Percentiles rank a stretch among this genome's conserved stretches.
These are phyloP conservation scores for Ophiostoma quercus DNA, from an alignment of 2,329 filamentous ascomycete genomes.

Conservation along the genomic window DNA sequence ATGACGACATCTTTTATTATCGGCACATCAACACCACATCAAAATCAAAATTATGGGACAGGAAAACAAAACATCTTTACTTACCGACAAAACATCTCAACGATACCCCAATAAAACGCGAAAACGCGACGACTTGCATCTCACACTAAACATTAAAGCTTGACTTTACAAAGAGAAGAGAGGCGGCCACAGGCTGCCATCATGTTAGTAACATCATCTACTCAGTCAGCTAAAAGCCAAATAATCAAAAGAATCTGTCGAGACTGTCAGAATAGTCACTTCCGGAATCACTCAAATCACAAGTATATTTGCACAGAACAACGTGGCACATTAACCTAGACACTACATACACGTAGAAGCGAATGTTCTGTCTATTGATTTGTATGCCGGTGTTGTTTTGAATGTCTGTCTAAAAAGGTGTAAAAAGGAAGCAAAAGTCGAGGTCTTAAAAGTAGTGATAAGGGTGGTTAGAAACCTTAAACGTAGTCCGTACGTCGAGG, in stretches of 20 bases:
- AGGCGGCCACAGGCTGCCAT: neutral
- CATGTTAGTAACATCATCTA: neutral
- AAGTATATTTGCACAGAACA: too few relatives aligned
- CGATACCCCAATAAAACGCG: conserved; percentile 34
- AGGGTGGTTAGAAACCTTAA: too few relatives aligned
- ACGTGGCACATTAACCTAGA: too few relatives aligned
- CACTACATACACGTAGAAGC: too few relatives aligned
- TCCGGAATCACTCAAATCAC: too few relatives aligned
- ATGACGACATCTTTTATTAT: conserved; percentile 14
- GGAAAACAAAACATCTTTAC: conserved; percentile 23
- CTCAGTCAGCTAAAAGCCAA: neutral
- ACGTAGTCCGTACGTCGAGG: too few relatives aligned
- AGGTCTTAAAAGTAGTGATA: too few relatives aligned
- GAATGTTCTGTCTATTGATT: too few relatives aligned
- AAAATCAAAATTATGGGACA: conserved; percentile 9
- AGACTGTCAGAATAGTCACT: too few relatives aligned
- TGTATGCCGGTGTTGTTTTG: too few relatives aligned
- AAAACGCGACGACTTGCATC: conserved; percentile 23
- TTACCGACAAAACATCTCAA: conserved; percentile 35
- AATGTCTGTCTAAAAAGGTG: too few relatives aligned
- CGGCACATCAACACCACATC: conserved; percentile 17
- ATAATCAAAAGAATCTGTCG: neutral
- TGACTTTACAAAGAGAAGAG: neutral
- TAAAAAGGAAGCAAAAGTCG: too few relatives aligned
- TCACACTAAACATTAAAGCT: neutral